Conservation (phyloP, 345 rosid species). For the Mallotus nudiflorus region DNA sequence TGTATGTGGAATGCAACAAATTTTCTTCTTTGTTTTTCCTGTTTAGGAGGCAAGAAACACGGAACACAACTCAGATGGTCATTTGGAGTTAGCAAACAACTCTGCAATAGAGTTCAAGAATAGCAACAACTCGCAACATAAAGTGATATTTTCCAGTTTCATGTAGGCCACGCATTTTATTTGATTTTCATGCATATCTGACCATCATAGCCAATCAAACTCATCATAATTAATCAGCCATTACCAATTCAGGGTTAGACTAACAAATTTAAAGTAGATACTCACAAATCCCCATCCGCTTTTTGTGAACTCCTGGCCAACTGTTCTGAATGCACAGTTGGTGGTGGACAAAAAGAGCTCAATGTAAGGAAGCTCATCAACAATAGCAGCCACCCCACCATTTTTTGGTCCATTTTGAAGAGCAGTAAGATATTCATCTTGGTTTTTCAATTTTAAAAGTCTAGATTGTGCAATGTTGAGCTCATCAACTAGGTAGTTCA, state of each 20-base stretch:
- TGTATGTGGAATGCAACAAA: neutral
- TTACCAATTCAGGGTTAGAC: neutral
- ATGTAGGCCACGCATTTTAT: neutral
- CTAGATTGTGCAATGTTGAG: constrained; percentile 77
- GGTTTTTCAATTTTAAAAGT: constrained; percentile 46
- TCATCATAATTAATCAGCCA: neutral
- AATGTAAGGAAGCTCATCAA: constrained; percentile 93
- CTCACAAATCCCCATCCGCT: constrained; percentile 99
- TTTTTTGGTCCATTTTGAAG: constrained; percentile 59
- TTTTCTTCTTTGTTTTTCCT: neutral
- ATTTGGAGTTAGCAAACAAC: too few relatives aligned
- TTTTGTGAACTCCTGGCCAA: constrained; percentile 88
- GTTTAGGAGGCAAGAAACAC: neutral
- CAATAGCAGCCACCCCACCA: constrained; percentile 89
- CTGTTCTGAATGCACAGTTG: constrained; percentile 64
- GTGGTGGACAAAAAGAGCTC: constrained; percentile 67
- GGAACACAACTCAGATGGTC: neutral
- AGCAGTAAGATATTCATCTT: constrained; percentile 49
- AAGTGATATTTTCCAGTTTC: neutral
- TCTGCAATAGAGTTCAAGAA: too few relatives aligned
- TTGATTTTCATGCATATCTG: neutral
- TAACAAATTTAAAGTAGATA: constrained; percentile 12
- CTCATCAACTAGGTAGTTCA: constrained; percentile 76
- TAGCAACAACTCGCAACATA: neutral
- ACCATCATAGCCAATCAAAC: neutral